Evolutionary conservation across 768 basidiomycete species (phyloP).

Genomic region (Calocybe cyanea): DNA sequence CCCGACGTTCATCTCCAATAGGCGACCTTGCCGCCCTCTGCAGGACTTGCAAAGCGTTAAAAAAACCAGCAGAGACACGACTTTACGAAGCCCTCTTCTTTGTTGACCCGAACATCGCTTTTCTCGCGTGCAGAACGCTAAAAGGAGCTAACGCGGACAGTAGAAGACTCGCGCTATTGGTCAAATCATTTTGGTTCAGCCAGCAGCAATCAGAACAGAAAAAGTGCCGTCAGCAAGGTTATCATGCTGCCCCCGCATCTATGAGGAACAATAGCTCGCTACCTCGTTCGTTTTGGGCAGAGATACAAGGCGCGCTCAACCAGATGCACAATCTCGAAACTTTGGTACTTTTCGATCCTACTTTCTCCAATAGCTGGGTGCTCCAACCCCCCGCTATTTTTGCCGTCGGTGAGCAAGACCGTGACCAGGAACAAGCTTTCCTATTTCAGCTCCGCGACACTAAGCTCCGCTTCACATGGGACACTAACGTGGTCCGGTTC

Average conservation of each 20-base stretch:
- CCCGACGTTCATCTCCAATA: too few relatives aligned
- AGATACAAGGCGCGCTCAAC: slow-evolving; percentile 38
- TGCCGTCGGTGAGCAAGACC: too few relatives aligned
- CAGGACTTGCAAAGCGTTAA: slow-evolving; percentile 42
- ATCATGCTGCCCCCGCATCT: too few relatives aligned
- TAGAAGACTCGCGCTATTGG: slow-evolving; percentile 33
- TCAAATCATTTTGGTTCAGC: slow-evolving; percentile 38
- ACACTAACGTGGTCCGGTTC: slow-evolving; percentile 41
- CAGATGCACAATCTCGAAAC: slow-evolving; percentile 40
- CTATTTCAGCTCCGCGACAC: slow-evolving; percentile 48
- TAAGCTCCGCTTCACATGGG: slow-evolving; percentile 48
- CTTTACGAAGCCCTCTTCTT: slow-evolving; percentile 43
- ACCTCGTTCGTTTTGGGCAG: slow-evolving; percentile 38
- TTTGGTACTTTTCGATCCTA: slow-evolving; percentile 39
- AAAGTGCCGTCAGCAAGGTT: slow-evolving; percentile 5
- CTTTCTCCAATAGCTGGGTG: slow-evolving; percentile 40
- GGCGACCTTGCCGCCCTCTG: slow-evolving; percentile 40
- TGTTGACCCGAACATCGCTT: slow-evolving; percentile 29
- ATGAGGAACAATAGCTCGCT: slow-evolving; percentile 19
- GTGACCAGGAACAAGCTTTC: too few relatives aligned
- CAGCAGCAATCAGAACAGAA: slow-evolving; percentile 21
- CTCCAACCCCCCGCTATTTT: slow-evolving; percentile 35
- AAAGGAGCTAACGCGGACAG: slow-evolving; percentile 16
- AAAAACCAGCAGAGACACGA: slow-evolving; percentile 41
- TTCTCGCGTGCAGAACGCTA: slow-evolving; percentile 37